Conservation (phyloP, 106 monocot species). For the Dendrobium chrysotoxum region DNA sequence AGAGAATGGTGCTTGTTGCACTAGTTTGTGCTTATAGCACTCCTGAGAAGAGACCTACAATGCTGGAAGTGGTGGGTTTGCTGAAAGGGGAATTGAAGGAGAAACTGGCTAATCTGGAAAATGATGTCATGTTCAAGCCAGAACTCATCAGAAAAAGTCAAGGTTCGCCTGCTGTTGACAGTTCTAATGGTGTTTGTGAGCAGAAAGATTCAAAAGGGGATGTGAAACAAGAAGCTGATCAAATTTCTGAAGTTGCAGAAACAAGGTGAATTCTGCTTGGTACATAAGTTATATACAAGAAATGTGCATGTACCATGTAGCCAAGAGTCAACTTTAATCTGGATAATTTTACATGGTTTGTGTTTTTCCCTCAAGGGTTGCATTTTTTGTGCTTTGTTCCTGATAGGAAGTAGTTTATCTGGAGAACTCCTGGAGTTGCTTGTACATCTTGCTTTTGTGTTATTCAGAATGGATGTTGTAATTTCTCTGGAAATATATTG, state of each 20-base stretch:
- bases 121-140: conserved; percentile 22
- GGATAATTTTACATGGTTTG: background rate
- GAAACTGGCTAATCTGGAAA: conserved; percentile 13
- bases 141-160: background rate
- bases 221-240: background rate
- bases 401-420: background rate
- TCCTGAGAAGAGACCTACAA: conserved; percentile 23
- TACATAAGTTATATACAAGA: too few relatives aligned
- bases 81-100: conserved; percentile 26
- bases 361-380: background rate
- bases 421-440: background rate
- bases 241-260: conserved; percentile 1
- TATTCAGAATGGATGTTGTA: background rate
- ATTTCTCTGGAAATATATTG: conserved; percentile 3
- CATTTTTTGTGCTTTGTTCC: background rate
- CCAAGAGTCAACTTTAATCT: background rate
- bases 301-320: background rate
- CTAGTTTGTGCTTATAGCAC: conserved; percentile 33
- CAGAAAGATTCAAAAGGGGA: conserved; percentile 11
- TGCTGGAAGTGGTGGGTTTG: conserved; percentile 21
- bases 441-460: background rate
- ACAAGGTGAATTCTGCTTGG: too few relatives aligned
- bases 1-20: conserved; percentile 44
- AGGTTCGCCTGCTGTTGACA: background rate
- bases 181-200: background rate